Conservation (phyloP, 805 yeast genomes). For the Candida nanaspora region DNA sequence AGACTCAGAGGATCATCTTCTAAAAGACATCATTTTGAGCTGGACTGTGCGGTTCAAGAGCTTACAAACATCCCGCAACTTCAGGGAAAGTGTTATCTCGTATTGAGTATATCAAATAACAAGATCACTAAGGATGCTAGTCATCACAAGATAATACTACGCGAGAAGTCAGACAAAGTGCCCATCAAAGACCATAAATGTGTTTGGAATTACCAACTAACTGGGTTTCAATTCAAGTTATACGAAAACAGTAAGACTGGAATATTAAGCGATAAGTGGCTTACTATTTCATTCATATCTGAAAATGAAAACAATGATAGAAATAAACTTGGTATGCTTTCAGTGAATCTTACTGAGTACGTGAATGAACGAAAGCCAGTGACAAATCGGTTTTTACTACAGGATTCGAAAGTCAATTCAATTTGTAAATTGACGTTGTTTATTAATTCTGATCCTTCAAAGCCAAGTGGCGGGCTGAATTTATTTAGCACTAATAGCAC, state of each 20-base stretch:
- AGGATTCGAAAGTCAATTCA: conserved; percentile 76
- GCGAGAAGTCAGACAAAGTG: conserved; percentile 34
- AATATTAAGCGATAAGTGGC: conserved; percentile 35
- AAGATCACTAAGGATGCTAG: conserved; percentile 2
- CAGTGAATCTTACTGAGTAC: conserved; percentile 67
- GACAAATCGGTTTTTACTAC: conserved; percentile 60
- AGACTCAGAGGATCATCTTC: no score
- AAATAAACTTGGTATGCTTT: conserved; percentile 56
- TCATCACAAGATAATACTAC: conserved; percentile 11
- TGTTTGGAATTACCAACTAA: conserved; percentile 33
- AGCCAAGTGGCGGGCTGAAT: conserved; percentile 4
- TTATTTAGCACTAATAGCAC: no score
- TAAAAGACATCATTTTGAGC: conserved; percentile 37
- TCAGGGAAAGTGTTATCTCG: conserved; percentile 58
- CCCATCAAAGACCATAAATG: conserved; percentile 46
- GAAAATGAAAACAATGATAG: conserved; percentile 24
- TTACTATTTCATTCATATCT: conserved; percentile 30
- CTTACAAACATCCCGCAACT: conserved; percentile 81
- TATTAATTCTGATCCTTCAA: conserved; percentile 7
- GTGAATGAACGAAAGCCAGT: conserved; percentile 44
- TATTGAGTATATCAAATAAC: conserved; percentile 21
- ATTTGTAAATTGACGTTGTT: conserved; percentile 56
- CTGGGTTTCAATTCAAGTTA: conserved; percentile 30
- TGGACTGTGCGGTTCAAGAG: conserved; percentile 54
- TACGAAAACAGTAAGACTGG: conserved; percentile 32